Evolutionary conservation across 2,329 filamentous ascomycete genomes (phyloP).

Genomic region (Cladosporium sp.): DNA sequence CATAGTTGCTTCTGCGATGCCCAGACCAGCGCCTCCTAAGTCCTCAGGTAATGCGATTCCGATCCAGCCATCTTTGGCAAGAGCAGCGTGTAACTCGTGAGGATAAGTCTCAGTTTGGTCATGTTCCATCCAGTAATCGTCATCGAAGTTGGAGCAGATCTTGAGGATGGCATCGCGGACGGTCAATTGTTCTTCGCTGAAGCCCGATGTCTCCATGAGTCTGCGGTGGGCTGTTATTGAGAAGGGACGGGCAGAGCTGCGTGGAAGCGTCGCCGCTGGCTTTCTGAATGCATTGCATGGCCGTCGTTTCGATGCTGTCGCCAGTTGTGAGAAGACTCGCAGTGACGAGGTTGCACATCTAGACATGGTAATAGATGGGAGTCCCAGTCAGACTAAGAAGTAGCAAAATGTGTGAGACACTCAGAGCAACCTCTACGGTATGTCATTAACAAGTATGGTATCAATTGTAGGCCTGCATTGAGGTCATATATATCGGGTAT

Average conservation of each 20-base stretch:
- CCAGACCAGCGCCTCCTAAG: slow-evolving; percentile 69
- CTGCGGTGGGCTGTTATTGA: slow-evolving; percentile 26
- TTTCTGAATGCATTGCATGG: not conserved
- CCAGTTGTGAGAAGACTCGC: not conserved
- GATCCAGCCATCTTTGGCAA: slow-evolving; percentile 74
- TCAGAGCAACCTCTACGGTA: too few relatives aligned
- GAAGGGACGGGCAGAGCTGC: slow-evolving; percentile 21
- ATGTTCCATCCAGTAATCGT: slow-evolving; percentile 71
- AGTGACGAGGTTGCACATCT: not conserved
- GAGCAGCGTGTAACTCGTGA: slow-evolving; percentile 67
- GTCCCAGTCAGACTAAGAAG: too few relatives aligned
- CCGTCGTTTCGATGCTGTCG: not conserved
- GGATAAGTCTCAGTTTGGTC: slow-evolving; percentile 70
- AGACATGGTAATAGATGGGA: not conserved
- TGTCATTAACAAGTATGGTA: too few relatives aligned
- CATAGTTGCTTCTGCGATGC: slow-evolving; percentile 77
- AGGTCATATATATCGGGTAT: slow-evolving; percentile 8
- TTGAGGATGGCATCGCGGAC: slow-evolving; percentile 67
- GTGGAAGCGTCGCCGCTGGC: not conserved
- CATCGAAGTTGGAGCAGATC: slow-evolving; percentile 66
- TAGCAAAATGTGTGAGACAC: not conserved
- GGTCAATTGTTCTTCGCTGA: slow-evolving; percentile 67
- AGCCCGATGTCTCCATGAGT: slow-evolving; percentile 69
- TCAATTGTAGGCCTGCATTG: not conserved
- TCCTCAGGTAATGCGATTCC: slow-evolving; percentile 74